Percentiles rank a stretch among this genome's conserved stretches.
Conservation (phyloP, 2,329 filamentous ascomycete genomes). For the Aspergillus proliferans region DNA sequence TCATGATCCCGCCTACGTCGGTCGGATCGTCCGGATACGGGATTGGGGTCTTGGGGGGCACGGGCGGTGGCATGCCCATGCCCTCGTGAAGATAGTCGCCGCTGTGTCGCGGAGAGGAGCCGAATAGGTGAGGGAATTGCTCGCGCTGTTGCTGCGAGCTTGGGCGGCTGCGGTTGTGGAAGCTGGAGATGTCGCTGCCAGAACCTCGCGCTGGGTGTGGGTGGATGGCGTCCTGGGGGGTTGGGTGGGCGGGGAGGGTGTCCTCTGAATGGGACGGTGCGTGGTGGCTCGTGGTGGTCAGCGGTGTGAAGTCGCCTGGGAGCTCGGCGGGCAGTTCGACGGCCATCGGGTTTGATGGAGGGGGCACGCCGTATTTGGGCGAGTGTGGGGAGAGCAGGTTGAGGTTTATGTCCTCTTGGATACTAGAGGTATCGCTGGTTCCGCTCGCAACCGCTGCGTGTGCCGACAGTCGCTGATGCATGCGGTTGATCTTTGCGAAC, state of each 20-base stretch:
- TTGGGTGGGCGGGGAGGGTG: conserved; percentile 22
- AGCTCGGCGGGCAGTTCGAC: conserved; percentile 57
- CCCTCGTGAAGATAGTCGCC: conserved; percentile 21
- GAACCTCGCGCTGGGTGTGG: conserved; percentile 22
- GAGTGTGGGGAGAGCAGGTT: conserved; percentile 7
- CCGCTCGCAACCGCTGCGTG: conserved; percentile 30
- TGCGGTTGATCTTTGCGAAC: conserved; percentile 74
- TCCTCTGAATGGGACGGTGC: conserved; percentile 23
- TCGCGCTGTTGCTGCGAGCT: conserved; percentile 18
- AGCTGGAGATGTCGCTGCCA: conserved; percentile 21
- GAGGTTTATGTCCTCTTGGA: conserved; percentile 21
- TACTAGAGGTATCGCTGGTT: conserved; percentile 22
- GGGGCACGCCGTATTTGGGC: conserved; percentile 23
- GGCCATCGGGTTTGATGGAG: conserved; percentile 44
- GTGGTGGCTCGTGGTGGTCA: conserved; percentile 11
- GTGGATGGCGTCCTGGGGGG: conserved; percentile 20
- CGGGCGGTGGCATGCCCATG: conserved; percentile 52
- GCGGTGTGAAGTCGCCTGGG: conserved; percentile 26
- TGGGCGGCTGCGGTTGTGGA: conserved; percentile 30
- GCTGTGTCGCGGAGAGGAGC: conserved; percentile 28
- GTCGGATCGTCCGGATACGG: conserved; percentile 42
- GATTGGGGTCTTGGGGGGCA: conserved; percentile 72
- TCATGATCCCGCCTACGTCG: conserved; percentile 25
- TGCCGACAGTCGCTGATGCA: conserved; percentile 62
- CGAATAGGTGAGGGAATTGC: not conserved